Percentiles rank a stretch among this genome's conserved stretches.
Evolutionary conservation across 2,329 filamentous ascomycete species (phyloP).

Genomic region (Alternaria gansuensis): DNA sequence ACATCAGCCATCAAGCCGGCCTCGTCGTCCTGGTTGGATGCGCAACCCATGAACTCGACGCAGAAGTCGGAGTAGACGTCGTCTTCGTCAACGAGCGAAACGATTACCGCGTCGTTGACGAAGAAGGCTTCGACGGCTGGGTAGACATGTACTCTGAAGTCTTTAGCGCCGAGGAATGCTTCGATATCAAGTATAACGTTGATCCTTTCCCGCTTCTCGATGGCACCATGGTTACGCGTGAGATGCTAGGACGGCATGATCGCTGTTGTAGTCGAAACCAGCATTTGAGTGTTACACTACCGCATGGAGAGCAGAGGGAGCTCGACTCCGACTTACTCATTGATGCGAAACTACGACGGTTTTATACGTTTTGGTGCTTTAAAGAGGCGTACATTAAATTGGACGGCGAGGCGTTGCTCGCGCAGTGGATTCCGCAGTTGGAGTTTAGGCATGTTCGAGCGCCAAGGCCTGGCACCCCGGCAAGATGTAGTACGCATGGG

Average conservation of each 20-base stretch:
- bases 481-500: slow-evolving; percentile 56
- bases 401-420: slow-evolving; percentile 78
- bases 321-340: slow-evolving; percentile 60
- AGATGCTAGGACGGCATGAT: slow-evolving; percentile 56
- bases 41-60: slow-evolving; percentile 40
- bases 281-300: slow-evolving; percentile 51
- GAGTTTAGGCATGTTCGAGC: slow-evolving; percentile 72
- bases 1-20: slow-evolving; percentile 80
- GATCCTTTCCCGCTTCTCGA: slow-evolving; percentile 57
- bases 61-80: slow-evolving; percentile 75
- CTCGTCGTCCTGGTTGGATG: slow-evolving; percentile 71
- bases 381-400: slow-evolving; percentile 86
- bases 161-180: slow-evolving; percentile 69
- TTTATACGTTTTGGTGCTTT: slow-evolving; percentile 81
- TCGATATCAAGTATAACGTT: slow-evolving; percentile 67
- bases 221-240: slow-evolving; percentile 53
- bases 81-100: slow-evolving; percentile 77
- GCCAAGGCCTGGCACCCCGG: slow-evolving; percentile 50
- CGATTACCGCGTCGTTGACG: slow-evolving; percentile 66
- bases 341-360: slow-evolving; percentile 71
- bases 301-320: slow-evolving; percentile 45
- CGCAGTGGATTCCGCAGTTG: slow-evolving; percentile 74
- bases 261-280: slow-evolving; percentile 53
- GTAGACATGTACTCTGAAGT: slow-evolving; percentile 77
- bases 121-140: slow-evolving; percentile 71